Conservation (phyloP, 176 grass and related monocot species). For the Tillandsia fasciculata region DNA sequence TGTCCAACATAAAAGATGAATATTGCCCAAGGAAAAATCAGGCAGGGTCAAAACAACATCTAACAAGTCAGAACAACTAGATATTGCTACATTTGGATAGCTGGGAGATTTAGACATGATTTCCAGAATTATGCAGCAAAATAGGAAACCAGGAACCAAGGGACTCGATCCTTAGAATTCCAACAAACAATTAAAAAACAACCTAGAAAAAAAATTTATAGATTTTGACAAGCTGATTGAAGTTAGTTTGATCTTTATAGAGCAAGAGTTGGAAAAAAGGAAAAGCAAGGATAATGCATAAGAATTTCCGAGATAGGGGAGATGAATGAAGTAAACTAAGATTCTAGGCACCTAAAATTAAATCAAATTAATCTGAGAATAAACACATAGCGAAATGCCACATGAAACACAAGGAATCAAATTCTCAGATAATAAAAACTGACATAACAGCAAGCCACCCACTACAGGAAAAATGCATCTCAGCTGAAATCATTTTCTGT, state of each 20-base stretch:
- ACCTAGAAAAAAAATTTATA: not conserved
- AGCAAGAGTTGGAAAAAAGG: not conserved
- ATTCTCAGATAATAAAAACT: slow-evolving; percentile 11
- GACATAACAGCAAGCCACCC: slow-evolving; percentile 1
- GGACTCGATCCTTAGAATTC: not conserved
- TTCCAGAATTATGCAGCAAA: not conserved
- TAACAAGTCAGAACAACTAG: no score
- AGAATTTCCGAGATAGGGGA: not conserved
- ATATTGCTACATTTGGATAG: no score
- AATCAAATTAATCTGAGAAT: not conserved
- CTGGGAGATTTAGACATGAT: not conserved
- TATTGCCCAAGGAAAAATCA: no score
- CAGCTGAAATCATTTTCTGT: slow-evolving; percentile 6
- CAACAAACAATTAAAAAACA: not conserved
- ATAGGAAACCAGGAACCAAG: not conserved
- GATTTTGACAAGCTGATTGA: not conserved
- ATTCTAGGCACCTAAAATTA: not conserved
- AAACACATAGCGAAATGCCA: slow-evolving; percentile 3
- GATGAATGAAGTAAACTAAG: not conserved
- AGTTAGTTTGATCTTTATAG: not conserved
- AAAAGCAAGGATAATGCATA: not conserved
- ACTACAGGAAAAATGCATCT: slow-evolving; percentile 9
- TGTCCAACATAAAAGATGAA: no score
- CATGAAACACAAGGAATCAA: slow-evolving; percentile 1
- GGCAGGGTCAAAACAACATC: no score